Evolutionary conservation across 139 green algal species (phyloP).

Genomic region (Closterium sp.): DNA sequence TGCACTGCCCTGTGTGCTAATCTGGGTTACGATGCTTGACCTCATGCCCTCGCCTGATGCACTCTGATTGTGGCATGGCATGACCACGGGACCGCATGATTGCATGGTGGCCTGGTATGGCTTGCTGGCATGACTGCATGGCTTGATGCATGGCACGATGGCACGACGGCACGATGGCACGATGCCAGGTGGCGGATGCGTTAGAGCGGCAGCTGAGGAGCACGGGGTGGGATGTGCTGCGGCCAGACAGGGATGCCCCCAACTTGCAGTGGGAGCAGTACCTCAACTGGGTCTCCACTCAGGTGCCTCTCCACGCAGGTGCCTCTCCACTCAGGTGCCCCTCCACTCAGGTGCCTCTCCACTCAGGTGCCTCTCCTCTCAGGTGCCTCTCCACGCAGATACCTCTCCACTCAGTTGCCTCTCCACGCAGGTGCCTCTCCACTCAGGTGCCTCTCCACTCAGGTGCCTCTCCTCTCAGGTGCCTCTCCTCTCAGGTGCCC

Average conservation of each 20-base stretch:
- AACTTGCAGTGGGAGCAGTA: constrained; percentile 55
- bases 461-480: too few relatives aligned
- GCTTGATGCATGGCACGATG: background rate
- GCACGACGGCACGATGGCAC: background rate
- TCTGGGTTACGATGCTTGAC: too few relatives aligned
- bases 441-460: too few relatives aligned
- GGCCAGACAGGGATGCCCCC: constrained; percentile 53
- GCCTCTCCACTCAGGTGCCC: background rate
- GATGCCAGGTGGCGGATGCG: constrained; percentile 37
- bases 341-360: too few relatives aligned
- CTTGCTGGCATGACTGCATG: too few relatives aligned
- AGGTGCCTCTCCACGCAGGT: constrained; percentile 19
- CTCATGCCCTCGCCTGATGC: too few relatives aligned
- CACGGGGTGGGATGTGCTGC: constrained; percentile 53
- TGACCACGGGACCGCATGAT: background rate
- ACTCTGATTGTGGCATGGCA: background rate
- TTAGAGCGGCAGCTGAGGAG: constrained; percentile 34
- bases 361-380: too few relatives aligned
- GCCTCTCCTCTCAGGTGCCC: too few relatives aligned
- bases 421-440: too few relatives aligned
- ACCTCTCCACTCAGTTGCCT: too few relatives aligned
- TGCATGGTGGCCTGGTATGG: background rate
- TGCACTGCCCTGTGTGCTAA: too few relatives aligned
- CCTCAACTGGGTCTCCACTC: constrained; percentile 53
- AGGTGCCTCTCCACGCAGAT: too few relatives aligned